Evolutionary conservation across 176 grass and related monocot species (phyloP).

Genomic region (Aechmea fasciata): DNA sequence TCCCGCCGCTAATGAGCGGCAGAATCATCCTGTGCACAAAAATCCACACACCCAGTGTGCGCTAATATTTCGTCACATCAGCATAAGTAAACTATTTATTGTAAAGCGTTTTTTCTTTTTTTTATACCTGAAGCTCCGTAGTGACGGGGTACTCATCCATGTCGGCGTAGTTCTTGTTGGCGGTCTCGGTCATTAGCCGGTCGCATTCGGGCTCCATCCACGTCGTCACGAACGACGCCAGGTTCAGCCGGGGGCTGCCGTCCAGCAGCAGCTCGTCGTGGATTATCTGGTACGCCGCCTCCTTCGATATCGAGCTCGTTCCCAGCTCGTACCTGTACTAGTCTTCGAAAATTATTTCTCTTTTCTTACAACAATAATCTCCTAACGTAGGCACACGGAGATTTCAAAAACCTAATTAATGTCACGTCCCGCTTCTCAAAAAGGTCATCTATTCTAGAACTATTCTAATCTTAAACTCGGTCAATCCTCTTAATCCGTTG

Average conservation of each 20-base stretch:
- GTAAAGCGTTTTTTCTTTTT: no score
- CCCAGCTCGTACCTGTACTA: slow-evolving; percentile 45
- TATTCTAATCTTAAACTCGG: neutral
- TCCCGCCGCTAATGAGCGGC: no score
- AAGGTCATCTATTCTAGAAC: neutral
- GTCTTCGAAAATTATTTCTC: neutral
- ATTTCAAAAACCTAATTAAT: no score
- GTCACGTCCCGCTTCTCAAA: no score
- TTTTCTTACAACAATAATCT: slow-evolving; percentile 4
- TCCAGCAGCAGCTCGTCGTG: slow-evolving; percentile 88
- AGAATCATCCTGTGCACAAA: no score
- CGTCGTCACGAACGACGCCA: slow-evolving; percentile 87
- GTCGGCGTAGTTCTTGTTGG: slow-evolving; percentile 94
- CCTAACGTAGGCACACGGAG: no score
- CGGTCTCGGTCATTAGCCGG: slow-evolving; percentile 50
- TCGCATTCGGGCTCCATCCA: slow-evolving; percentile 99
- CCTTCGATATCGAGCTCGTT: slow-evolving; percentile 47
- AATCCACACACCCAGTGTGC: no score
- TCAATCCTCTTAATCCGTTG: no score
- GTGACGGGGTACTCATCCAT: slow-evolving; percentile 98
- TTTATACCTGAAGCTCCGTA: slow-evolving; percentile 60
- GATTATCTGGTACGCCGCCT: slow-evolving; percentile 95
- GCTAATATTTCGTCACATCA: no score
- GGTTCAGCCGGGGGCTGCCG: slow-evolving; percentile 79
- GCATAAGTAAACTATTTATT: no score